A percentile compares a stretch with the other conserved stretches of the same genome.
Evolutionary conservation across 2,329 filamentous ascomycete genomes (phyloP).

Genomic region (Ceratocystis destructans): DNA sequence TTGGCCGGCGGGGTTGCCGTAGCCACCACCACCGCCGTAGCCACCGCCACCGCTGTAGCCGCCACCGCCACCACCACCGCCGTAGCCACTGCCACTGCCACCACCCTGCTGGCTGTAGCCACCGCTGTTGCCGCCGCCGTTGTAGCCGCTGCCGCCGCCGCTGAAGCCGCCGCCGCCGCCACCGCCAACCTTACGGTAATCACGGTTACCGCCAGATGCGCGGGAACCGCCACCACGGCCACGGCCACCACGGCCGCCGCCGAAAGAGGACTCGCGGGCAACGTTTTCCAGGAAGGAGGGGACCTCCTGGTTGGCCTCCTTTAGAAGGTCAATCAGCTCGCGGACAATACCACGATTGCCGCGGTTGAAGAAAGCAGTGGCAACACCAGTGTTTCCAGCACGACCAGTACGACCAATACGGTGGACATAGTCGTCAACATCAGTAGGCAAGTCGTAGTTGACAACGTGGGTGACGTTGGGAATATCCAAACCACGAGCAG

Average conservation of each 20-base stretch:
- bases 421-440: slow-evolving; percentile 98
- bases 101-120: slow-evolving; percentile 30
- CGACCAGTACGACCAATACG: slow-evolving; percentile 99
- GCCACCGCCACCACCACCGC: slow-evolving; percentile 32
- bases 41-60: slow-evolving; percentile 31
- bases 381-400: slow-evolving; percentile 97
- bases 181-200: slow-evolving; percentile 62
- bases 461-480: slow-evolving; percentile 94
- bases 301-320: slow-evolving; percentile 97
- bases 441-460: slow-evolving; percentile 98
- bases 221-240: slow-evolving; percentile 53
- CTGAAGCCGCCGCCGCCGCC: slow-evolving; percentile 33
- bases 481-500: slow-evolving; percentile 81
- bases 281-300: slow-evolving; percentile 92
- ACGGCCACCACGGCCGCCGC: slow-evolving; percentile 49
- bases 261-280: slow-evolving; percentile 81
- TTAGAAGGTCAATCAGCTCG: slow-evolving; percentile 91
- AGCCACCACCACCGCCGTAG: slow-evolving; percentile 34
- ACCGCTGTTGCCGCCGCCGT: slow-evolving; percentile 33
- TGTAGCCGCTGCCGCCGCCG: slow-evolving; percentile 31
- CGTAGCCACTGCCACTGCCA: slow-evolving; percentile 29
- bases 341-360: slow-evolving; percentile 96
- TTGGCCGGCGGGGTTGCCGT: slow-evolving; percentile 56
- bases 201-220: slow-evolving; percentile 56
- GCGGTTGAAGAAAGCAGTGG: slow-evolving; percentile 99